A percentile compares a stretch with the other conserved stretches of the same genome.
Conservation (phyloP, 2,329 filamentous ascomycete genomes). For the Hirsutella rhossiliensis region DNA sequence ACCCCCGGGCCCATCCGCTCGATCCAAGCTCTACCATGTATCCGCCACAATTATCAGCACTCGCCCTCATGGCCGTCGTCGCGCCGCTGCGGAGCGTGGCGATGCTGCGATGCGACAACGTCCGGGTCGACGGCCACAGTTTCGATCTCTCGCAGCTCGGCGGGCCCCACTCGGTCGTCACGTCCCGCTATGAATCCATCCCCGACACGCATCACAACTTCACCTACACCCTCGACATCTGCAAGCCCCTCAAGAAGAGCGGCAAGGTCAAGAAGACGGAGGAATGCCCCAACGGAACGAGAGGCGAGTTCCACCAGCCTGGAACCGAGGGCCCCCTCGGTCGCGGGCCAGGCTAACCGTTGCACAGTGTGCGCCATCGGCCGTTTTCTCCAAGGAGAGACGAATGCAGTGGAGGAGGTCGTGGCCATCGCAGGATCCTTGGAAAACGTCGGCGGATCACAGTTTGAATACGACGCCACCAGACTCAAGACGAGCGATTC, state of each 20-base stretch:
- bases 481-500: slow-evolving; percentile 54
- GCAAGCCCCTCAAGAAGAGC: slow-evolving; percentile 50
- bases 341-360: background rate
- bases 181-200: slow-evolving; percentile 38
- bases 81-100: slow-evolving; percentile 27
- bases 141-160: slow-evolving; percentile 54
- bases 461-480: slow-evolving; percentile 53
- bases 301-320: slow-evolving; percentile 35
- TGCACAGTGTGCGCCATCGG: slow-evolving; percentile 62
- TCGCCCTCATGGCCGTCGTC: slow-evolving; percentile 25
- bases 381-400: slow-evolving; percentile 38
- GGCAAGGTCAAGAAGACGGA: slow-evolving; percentile 41
- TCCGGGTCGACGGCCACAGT: slow-evolving; percentile 43
- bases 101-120: slow-evolving; percentile 49
- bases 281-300: slow-evolving; percentile 56
- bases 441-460: slow-evolving; percentile 39
- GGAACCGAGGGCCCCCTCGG: background rate
- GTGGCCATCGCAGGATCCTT: slow-evolving; percentile 68
- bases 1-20: too few relatives aligned
- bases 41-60: slow-evolving; percentile 22
- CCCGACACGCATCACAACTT: slow-evolving; percentile 48
- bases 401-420: slow-evolving; percentile 39
- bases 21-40: slow-evolving; percentile 21
- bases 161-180: slow-evolving; percentile 59
- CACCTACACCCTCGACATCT: slow-evolving; percentile 74